These are phyloP conservation scores for Botrytis aclada DNA, from an alignment of 2,329 filamentous ascomycete genomes.

Conservation along the genomic window DNA sequence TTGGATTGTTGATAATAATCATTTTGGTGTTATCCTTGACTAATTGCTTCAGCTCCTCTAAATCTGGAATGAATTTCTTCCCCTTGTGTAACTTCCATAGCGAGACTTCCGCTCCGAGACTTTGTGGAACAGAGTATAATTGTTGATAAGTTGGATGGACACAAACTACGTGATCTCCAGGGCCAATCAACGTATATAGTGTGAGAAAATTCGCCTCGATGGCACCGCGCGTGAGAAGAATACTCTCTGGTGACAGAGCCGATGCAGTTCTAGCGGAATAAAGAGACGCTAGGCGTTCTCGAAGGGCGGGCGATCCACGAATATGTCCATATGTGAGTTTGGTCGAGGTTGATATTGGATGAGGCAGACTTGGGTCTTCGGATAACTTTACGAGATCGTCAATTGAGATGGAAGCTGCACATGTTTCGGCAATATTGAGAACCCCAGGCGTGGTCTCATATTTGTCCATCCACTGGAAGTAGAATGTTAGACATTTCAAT, in stretches of 20 bases:
- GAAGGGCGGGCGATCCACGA: slow-evolving; percentile 61
- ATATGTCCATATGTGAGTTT: slow-evolving; percentile 73
- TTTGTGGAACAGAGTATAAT: slow-evolving; percentile 71
- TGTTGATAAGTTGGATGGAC: slow-evolving; percentile 88
- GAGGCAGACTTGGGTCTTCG: slow-evolving; percentile 47
- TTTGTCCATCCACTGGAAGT: slow-evolving; percentile 57
- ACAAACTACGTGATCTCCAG: slow-evolving; percentile 80
- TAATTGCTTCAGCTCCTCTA: slow-evolving; percentile 62
- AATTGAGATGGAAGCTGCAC: slow-evolving; percentile 70
- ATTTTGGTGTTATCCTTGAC: slow-evolving; percentile 70
- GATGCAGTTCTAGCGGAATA: slow-evolving; percentile 55
- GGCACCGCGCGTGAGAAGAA: slow-evolving; percentile 75
- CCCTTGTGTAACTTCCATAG: slow-evolving; percentile 68
- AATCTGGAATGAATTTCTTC: slow-evolving; percentile 64
- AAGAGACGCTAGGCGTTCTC: slow-evolving; percentile 61
- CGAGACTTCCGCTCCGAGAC: slow-evolving; percentile 72
- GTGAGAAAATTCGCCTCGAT: slow-evolving; percentile 83
- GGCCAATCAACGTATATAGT: slow-evolving; percentile 67
- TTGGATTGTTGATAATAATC: slow-evolving; percentile 70
- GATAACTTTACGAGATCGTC: slow-evolving; percentile 61
- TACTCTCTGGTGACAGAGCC: slow-evolving; percentile 54
- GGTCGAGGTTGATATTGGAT: slow-evolving; percentile 50
- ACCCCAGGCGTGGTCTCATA: slow-evolving; percentile 55
- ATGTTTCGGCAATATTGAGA: slow-evolving; percentile 76
- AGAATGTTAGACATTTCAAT: slow-evolving; percentile 18